phyloP scores from a whole-genome alignment of 805 yeast genomes.

The Hanseniaspora taiwanica region DNA sequence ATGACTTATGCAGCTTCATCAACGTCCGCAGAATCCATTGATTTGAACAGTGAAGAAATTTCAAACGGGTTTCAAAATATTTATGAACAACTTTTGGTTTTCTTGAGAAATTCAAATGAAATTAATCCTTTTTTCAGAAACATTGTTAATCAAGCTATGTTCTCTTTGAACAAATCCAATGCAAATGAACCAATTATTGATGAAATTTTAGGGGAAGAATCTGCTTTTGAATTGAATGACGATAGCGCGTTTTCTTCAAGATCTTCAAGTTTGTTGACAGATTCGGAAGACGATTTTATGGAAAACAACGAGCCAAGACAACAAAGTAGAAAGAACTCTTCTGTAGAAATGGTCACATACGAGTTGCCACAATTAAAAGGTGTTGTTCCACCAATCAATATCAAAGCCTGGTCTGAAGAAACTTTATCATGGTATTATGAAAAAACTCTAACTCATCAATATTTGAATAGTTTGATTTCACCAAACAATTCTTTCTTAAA shows the following conservation, averaged over 20 bases:
- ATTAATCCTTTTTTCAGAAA: conserved; percentile 10
- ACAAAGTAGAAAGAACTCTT: neutral
- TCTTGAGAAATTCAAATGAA: conserved; percentile 10
- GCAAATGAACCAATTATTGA: neutral
- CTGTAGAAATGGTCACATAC: too few relatives aligned
- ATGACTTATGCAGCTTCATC: conserved; percentile 10
- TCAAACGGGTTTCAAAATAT: conserved; percentile 6
- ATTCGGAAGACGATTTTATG: neutral
- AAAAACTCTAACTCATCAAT: conserved; percentile 45
- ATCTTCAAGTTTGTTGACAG: neutral
- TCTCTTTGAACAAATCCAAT: conserved; percentile 8
- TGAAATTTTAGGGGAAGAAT: neutral
- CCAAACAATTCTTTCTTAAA: neutral
- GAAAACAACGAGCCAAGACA: neutral
- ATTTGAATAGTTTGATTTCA: conserved; percentile 24
- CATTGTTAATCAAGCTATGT: conserved; percentile 10
- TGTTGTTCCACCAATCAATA: conserved; percentile 71
- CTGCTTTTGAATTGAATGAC: neutral
- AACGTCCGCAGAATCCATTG: conserved; percentile 4
- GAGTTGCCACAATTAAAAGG: conserved; percentile 37
- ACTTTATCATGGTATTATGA: conserved; percentile 60
- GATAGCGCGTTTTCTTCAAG: neutral
- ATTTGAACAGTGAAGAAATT: neutral
- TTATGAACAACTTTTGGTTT: conserved; percentile 10
- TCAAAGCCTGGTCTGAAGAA: conserved; percentile 43